phyloP scores from a whole-genome alignment of 331 rosid genomes.

The Malus hybrid region DNA sequence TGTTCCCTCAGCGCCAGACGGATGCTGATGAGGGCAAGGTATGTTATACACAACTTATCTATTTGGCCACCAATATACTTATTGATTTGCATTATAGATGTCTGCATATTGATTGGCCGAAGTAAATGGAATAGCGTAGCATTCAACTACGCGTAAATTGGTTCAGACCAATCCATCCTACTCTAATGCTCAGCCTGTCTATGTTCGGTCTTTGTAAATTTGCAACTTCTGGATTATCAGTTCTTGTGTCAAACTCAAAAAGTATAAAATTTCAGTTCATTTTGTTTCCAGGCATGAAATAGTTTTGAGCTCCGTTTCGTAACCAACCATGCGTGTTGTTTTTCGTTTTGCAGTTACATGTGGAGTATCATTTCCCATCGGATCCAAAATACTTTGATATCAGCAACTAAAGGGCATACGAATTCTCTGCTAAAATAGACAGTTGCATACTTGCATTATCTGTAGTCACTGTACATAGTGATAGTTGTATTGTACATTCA shows the following conservation, averaged over 20 bases:
- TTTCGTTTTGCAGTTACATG: slow-evolving; percentile 52
- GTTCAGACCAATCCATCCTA: not conserved
- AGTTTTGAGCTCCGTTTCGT: not conserved
- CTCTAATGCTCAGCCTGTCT: not conserved
- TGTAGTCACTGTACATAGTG: slow-evolving; percentile 23
- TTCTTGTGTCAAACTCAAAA: not conserved
- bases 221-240: not conserved
- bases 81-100: not conserved
- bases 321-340: not conserved
- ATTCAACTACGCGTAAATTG: not conserved
- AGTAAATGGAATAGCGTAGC: not conserved
- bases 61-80: not conserved
- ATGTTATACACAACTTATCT: not conserved
- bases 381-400: slow-evolving; percentile 74
- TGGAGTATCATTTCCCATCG: slow-evolving; percentile 77
- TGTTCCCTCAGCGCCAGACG: slow-evolving; percentile 95
- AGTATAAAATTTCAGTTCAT: not conserved
- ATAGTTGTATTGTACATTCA: slow-evolving; percentile 25
- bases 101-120: not conserved
- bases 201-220: not conserved
- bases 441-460: slow-evolving; percentile 2
- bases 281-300: not conserved
- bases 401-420: slow-evolving; percentile 29
- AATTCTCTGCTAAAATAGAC: slow-evolving; percentile 3
- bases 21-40: slow-evolving; percentile 95